Evolutionary conservation across 306 rosid species (phyloP).

Genomic region (Prunus persica): Prunus_persica_NCBIv2 NC_034010.1:25741501-25742000

Average conservation of each 20-base stretch:
- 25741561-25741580: conserved; percentile 74
- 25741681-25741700: conserved; percentile 31
- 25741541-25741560: conserved; percentile 67
- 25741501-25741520: conserved; percentile 94
- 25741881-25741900: neutral
- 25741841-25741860: neutral
- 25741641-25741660: neutral
- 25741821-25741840: neutral
- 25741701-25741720: conserved; percentile 25
- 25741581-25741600: conserved; percentile 91
- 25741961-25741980: neutral
- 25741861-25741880: conserved; percentile 11
- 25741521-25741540: conserved; percentile 79
- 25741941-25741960: neutral
- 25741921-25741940: neutral
- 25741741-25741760: neutral
- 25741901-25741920: neutral
- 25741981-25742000: conserved; percentile 7
- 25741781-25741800: neutral
- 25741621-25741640: conserved; percentile 62
- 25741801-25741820: neutral
- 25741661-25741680: conserved; percentile 14
- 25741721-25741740: conserved; percentile 14
- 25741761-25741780: conserved; percentile 23
- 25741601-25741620: conserved; percentile 48